These are phyloP conservation scores for Plectosphaerella cucumerina DNA, from an alignment of 2,329 filamentous ascomycete species.

Conservation along the genomic window DNA sequence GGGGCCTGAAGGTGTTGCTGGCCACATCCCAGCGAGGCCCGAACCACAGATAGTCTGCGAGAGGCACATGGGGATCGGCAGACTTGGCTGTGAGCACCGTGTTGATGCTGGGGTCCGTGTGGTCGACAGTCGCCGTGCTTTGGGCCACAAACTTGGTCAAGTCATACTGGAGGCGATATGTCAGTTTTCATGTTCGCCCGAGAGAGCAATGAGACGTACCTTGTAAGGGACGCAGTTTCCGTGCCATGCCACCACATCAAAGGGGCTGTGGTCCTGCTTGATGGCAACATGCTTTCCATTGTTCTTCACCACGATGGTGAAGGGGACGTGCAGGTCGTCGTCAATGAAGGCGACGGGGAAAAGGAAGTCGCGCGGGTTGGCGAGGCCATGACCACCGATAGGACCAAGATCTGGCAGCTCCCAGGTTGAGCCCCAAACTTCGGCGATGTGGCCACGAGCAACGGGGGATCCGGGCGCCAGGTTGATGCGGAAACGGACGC, in stretches of 20 bases:
- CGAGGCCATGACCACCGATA: slow-evolving; percentile 59
- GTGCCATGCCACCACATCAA: slow-evolving; percentile 65
- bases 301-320: slow-evolving; percentile 51
- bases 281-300: slow-evolving; percentile 54
- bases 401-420: slow-evolving; percentile 61
- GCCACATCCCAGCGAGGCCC: slow-evolving; percentile 58
- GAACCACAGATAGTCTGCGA: slow-evolving; percentile 61
- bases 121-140: slow-evolving; percentile 51
- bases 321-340: slow-evolving; percentile 16
- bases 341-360: slow-evolving; percentile 51
- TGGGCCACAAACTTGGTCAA: slow-evolving; percentile 43
- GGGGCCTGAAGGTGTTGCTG: slow-evolving; percentile 52
- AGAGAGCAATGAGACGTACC: slow-evolving; percentile 27
- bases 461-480: slow-evolving; percentile 49
- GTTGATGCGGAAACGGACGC: slow-evolving; percentile 55
- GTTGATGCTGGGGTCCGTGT: slow-evolving; percentile 59
- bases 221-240: slow-evolving; percentile 48
- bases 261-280: slow-evolving; percentile 57
- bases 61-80: slow-evolving; percentile 44
- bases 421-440: slow-evolving; percentile 61
- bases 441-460: slow-evolving; percentile 56
- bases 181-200: not conserved
- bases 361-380: slow-evolving; percentile 62
- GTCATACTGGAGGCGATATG: slow-evolving; percentile 34
- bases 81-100: slow-evolving; percentile 57